Evolutionary conservation across 441 rosid species (phyloP).

Genomic region (Pelargonium australe): DNA sequence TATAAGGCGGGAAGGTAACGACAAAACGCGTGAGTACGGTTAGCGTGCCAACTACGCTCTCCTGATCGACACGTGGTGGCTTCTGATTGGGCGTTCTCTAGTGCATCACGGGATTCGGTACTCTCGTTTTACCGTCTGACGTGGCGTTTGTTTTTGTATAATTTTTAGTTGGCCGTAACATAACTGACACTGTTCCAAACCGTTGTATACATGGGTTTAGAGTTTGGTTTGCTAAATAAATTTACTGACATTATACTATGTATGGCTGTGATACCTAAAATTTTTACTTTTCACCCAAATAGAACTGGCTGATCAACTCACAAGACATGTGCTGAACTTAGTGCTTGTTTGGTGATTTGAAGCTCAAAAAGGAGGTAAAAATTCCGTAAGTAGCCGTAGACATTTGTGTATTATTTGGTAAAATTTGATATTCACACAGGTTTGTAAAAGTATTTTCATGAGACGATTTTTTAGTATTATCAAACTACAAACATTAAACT

Average conservation of each 20-base stretch:
- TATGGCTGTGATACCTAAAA: no score
- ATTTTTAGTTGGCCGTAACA: background rate
- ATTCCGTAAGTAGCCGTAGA: no score
- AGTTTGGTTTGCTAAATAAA: no score
- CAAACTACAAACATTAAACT: no score
- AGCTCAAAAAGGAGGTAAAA: no score
- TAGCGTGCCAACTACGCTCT: constrained; percentile 5
- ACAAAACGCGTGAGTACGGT: background rate
- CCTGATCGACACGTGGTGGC: background rate
- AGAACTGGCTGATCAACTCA: constrained; percentile 60
- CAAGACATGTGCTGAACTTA: constrained; percentile 66
- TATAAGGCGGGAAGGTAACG: background rate
- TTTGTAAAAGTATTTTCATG: no score
- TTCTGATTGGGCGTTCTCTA: background rate
- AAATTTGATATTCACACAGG: no score
- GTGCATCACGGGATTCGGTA: background rate
- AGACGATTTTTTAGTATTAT: no score
- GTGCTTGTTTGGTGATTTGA: background rate
- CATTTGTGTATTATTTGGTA: no score
- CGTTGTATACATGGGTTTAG: no score
- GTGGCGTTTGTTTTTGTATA: background rate
- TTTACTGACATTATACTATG: no score
- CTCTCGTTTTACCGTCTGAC: background rate
- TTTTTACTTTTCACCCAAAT: constrained; percentile 12
- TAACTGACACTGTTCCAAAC: background rate